Conservation (phyloP, 2,329 filamentous ascomycete genomes). For the Xylogone sp. region DNA sequence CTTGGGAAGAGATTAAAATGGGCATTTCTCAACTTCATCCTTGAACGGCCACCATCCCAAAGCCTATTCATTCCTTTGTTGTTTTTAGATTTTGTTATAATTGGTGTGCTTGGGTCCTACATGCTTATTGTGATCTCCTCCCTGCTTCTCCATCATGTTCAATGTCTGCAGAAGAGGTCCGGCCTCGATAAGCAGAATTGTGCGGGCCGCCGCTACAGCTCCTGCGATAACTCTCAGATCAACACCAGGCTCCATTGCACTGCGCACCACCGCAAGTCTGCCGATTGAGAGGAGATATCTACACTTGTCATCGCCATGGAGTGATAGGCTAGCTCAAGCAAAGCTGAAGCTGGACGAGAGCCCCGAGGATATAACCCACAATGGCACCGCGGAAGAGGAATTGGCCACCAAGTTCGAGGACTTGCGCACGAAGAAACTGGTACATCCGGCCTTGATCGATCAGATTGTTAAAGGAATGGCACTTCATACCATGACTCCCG, state of each 20-base stretch:
- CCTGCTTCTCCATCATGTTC: conserved; percentile 20
- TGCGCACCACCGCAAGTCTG: conserved; percentile 10
- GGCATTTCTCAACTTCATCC: background rate
- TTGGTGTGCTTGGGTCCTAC: background rate
- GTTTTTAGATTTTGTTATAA: background rate
- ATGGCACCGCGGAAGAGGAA: background rate
- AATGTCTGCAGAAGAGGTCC: conserved; percentile 27
- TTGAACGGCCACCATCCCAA: background rate
- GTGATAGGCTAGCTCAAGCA: conserved; percentile 4
- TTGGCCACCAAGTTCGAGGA: conserved; percentile 27
- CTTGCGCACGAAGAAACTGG: conserved; percentile 23
- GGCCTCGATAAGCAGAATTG: conserved; percentile 25
- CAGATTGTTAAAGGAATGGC: conserved; percentile 69
- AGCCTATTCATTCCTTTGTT: background rate
- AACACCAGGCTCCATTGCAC: conserved; percentile 17
- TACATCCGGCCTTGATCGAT: conserved; percentile 26
- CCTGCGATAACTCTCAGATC: conserved; percentile 20
- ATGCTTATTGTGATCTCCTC: background rate
- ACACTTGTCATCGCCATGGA: conserved; percentile 20
- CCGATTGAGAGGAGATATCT: conserved; percentile 21
- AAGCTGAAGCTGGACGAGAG: conserved; percentile 8
- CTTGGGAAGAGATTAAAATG: background rate
- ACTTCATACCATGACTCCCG: conserved; percentile 84
- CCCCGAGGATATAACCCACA: background rate
- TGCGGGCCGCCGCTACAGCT: conserved; percentile 18